These are phyloP conservation scores for Agaricus blazei DNA, from an alignment of 768 basidiomycete genomes.

Conservation along the genomic window DNA sequence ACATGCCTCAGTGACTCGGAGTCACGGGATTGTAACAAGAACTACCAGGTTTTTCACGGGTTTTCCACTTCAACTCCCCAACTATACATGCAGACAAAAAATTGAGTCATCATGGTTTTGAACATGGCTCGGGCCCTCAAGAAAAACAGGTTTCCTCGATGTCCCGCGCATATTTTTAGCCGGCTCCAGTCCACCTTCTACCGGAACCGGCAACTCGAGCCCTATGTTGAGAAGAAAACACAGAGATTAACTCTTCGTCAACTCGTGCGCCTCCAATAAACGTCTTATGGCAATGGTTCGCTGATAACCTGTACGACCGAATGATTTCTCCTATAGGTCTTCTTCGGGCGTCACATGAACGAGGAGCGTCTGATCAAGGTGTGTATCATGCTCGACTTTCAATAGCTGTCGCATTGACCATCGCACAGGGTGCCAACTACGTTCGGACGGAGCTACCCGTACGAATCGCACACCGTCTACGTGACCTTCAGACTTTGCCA, in stretches of 20 bases:
- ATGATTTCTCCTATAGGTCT: constrained; percentile 45
- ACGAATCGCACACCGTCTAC: constrained; percentile 80
- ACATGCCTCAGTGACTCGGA: background rate
- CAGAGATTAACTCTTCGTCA: constrained; percentile 74
- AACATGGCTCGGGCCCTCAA: constrained; percentile 1
- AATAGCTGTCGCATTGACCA: background rate
- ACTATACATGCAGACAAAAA: constrained; percentile 1
- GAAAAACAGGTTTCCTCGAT: constrained; percentile 10
- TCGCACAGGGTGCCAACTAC: constrained; percentile 76
- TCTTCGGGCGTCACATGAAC: constrained; percentile 81
- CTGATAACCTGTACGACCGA: background rate
- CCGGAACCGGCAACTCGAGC: constrained; percentile 76
- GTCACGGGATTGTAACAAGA: background rate
- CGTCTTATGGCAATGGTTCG: background rate
- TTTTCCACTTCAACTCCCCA: background rate
- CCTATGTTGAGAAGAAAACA: constrained; percentile 71
- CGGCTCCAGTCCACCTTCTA: constrained; percentile 46
- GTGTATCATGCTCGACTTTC: constrained; percentile 2
- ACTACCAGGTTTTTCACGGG: background rate
- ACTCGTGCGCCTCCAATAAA: constrained; percentile 43
- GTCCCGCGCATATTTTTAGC: background rate
- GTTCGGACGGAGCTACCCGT: constrained; percentile 87
- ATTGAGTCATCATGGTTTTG: background rate
- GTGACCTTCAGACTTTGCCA: constrained; percentile 82
- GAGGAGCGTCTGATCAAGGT: constrained; percentile 75